Conservation (phyloP, 768 basidiomycete genomes). For the Pleurotus sapidus region DNA sequence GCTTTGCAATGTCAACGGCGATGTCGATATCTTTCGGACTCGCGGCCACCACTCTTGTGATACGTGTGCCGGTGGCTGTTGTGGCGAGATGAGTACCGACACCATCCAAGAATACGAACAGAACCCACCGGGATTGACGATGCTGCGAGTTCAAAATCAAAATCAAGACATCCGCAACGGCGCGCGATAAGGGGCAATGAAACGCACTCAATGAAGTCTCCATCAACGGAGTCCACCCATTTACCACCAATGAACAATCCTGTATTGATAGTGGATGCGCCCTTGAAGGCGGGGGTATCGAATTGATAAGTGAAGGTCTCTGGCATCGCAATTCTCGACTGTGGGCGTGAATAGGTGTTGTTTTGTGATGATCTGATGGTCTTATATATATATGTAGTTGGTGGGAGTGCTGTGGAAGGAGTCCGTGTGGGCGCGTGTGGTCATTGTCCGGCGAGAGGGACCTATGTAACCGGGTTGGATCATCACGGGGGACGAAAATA, state of each 20-base stretch:
- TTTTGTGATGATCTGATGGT: background rate
- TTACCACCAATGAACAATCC: constrained; percentile 74
- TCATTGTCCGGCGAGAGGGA: no score
- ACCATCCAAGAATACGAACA: background rate
- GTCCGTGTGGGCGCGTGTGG: no score
- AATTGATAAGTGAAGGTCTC: constrained; percentile 40
- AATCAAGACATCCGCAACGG: background rate
- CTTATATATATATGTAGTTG: no score
- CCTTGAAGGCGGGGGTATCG: constrained; percentile 41
- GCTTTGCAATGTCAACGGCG: constrained; percentile 68
- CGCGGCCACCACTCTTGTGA: constrained; percentile 57
- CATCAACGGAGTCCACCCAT: constrained; percentile 54
- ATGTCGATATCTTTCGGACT: constrained; percentile 70
- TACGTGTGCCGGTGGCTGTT: constrained; percentile 61
- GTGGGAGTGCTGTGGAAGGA: no score
- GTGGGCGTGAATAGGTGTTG: background rate
- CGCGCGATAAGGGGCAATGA: background rate
- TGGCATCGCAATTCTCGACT: constrained; percentile 30
- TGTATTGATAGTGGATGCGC: constrained; percentile 39
- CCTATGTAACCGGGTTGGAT: no score
- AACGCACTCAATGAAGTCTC: constrained; percentile 68
- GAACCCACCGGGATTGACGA: constrained; percentile 52
- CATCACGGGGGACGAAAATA: no score
- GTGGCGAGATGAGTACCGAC: background rate
- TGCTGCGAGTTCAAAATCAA: constrained; percentile 28